phyloP scores from a whole-genome alignment of 495 filamentous ascomycete species.

The Sphaerosporella brunnea region DNA sequence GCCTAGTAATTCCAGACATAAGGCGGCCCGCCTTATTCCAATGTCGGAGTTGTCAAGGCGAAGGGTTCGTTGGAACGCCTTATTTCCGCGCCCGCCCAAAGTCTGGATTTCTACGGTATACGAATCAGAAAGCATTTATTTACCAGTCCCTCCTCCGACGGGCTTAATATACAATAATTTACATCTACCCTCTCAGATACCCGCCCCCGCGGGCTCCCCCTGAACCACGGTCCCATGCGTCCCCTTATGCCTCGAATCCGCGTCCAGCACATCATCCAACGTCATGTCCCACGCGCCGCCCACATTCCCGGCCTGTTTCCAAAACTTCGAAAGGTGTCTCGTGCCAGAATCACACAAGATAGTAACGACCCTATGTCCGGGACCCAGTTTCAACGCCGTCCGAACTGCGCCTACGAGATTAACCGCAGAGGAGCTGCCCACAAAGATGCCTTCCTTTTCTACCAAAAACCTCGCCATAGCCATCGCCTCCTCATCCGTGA shows the following conservation, averaged over 20 bases:
- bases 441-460: constrained; percentile 88
- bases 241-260: constrained; percentile 8
- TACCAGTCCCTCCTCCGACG: no score
- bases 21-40: no score
- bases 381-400: constrained; percentile 54
- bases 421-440: constrained; percentile 83
- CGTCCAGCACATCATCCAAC: constrained; percentile 20
- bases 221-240: neutral
- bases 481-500: constrained; percentile 80
- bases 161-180: no score
- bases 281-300: constrained; percentile 34
- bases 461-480: constrained; percentile 90
- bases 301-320: constrained; percentile 60
- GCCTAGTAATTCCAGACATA: no score
- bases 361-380: constrained; percentile 70
- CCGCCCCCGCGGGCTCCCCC: neutral
- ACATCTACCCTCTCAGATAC: no score
- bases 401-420: constrained; percentile 89
- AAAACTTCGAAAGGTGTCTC: constrained; percentile 86
- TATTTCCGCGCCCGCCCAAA: neutral
- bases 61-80: constrained; percentile 3
- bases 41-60: no score
- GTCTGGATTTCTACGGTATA: no score
- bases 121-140: no score
- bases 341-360: constrained; percentile 82